phyloP scores from a whole-genome alignment of 2,329 filamentous ascomycete species.

The Calonectria multiphialidica region DNA sequence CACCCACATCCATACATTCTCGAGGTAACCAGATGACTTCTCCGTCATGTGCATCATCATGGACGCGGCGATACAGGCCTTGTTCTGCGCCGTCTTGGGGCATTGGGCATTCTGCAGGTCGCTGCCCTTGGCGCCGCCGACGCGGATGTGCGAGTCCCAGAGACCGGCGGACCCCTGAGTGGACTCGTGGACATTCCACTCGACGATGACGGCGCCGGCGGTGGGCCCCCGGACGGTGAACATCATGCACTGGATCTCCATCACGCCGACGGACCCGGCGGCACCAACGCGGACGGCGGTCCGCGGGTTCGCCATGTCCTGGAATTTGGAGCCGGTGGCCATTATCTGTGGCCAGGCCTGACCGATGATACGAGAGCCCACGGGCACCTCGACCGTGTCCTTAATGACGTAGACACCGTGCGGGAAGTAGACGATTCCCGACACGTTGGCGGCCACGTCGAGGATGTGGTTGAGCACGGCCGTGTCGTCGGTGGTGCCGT shows the following conservation, averaged over 20 bases:
- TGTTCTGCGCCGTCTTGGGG: slow-evolving; percentile 42
- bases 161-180: background rate
- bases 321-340: background rate
- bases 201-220: background rate
- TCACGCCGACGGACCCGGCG: background rate
- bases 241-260: background rate
- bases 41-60: slow-evolving; percentile 60
- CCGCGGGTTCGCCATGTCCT: background rate
- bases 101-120: background rate
- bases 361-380: slow-evolving; percentile 41
- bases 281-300: background rate
- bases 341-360: background rate
- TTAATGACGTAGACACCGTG: slow-evolving; percentile 56
- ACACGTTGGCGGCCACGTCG: slow-evolving; percentile 42
- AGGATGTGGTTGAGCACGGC: slow-evolving; percentile 47
- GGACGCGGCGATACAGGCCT: slow-evolving; percentile 71
- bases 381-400: slow-evolving; percentile 59
- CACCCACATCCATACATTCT: slow-evolving; percentile 74
- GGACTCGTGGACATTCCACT: background rate
- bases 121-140: background rate
- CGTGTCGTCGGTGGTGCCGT: slow-evolving; percentile 76
- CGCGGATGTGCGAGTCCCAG: background rate
- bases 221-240: background rate
- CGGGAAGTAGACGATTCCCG: slow-evolving; percentile 57
- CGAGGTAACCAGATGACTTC: slow-evolving; percentile 60